These are phyloP conservation scores for Trichophyton schoenleinii DNA, from an alignment of 2,329 filamentous ascomycete species.

Conservation along the genomic window DNA sequence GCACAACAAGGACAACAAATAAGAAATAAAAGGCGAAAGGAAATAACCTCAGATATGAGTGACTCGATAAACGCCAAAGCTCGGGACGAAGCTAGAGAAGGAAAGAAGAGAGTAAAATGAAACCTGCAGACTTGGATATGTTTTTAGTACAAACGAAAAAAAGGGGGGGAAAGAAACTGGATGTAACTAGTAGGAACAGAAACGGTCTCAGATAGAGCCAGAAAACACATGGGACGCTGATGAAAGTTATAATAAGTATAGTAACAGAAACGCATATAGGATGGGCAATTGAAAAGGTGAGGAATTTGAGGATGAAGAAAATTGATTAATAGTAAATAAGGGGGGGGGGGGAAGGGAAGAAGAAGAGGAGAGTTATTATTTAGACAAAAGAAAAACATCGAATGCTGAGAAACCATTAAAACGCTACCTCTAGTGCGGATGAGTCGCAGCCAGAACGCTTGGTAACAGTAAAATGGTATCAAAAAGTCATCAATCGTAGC, in stretches of 20 bases:
- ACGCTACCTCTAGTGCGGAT: neutral
- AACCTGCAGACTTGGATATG: neutral
- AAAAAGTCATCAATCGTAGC: slow-evolving; percentile 12
- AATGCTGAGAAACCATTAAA: slow-evolving; percentile 12
- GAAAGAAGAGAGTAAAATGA: neutral
- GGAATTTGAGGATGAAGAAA: neutral
- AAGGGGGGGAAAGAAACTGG: neutral
- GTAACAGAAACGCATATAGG: neutral
- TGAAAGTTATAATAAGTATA: neutral
- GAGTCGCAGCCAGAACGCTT: slow-evolving; percentile 7
- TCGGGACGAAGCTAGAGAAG: neutral
- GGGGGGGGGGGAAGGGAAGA: neutral
- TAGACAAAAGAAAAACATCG: slow-evolving; percentile 8
- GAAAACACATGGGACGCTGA: neutral
- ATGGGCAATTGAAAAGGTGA: neutral
- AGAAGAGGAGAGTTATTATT: neutral
- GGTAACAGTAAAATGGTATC: slow-evolving; percentile 6
- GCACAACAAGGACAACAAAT: neutral
- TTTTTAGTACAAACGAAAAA: neutral
- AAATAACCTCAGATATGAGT: neutral
- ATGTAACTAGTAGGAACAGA: neutral
- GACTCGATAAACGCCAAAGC: neutral
- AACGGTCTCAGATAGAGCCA: neutral
- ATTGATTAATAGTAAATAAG: neutral
- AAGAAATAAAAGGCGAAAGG: slow-evolving; percentile 1